Evolutionary conservation across 2,329 filamentous ascomycete species (phyloP), one percentile per base, ranked within the genome.

Genomic region (Fusarium armeniacum): DNA sequence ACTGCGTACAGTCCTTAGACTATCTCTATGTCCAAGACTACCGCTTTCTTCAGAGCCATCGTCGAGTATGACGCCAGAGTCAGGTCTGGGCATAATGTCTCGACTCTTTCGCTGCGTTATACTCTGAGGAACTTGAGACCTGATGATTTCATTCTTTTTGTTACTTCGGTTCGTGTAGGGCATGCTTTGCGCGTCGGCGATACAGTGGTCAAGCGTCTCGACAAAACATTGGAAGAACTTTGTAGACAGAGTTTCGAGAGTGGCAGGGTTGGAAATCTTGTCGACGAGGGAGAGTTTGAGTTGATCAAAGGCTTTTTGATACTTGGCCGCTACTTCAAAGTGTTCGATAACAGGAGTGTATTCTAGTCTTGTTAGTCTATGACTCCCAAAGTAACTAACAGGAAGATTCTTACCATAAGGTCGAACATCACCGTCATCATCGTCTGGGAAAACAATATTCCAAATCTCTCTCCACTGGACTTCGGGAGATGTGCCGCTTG

Each of bases 271-370:
- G 40, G 78, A 77, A 15, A 81, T 80, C 40, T 79, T 79, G 65
- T 81, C 78, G 36, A 76, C 74, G 1, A 82, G 76, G 1, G 75
- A 78, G 3, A 69, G 38, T 28, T 79, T 77, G 0, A 82, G 74
- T 11, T 70, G 66, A 6, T 78, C 69, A 43, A 82, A 79, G 2
- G 78, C 76, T 15, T 70, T 56, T 13, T 81, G 71, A 51, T 80
- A 82, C 9, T 76, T 72, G 0, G 70, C 61, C 2, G 78, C 78
- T 9, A 82, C 65, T 58, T 82, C 80, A 26, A 82, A 82, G 46
- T 82, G 80, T 59, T 82, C 80, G 18, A 82, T 81, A 0, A 82
- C 80, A 1, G 80, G 80, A 0, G 76, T 80, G 49, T 78, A 82
- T 28, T 81, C 80, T 81, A n/a, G 2, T 3, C 0, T 2, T 1